Evolutionary conservation across 2,329 filamentous ascomycete species (phyloP), one percentile per base, ranked within the genome.

Genomic region (Bertia moriformis): DNA sequence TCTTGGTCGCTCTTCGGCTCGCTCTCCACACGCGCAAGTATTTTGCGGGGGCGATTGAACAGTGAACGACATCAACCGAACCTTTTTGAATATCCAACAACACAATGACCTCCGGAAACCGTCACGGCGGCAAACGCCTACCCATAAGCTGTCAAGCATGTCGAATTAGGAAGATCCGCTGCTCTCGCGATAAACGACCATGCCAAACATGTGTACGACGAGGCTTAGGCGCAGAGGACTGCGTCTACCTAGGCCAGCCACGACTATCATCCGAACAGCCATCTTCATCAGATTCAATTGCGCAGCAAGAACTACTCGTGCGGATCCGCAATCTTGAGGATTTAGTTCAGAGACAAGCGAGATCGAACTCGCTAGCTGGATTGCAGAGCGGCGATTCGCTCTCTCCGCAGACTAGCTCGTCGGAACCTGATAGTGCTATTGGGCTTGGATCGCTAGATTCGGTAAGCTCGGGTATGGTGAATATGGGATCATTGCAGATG

Each of bases 131-230:
- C 33, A 58, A 56, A 41, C 52, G 57, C 7, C 48, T 59, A 18
- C 58, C 58, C 10, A 54, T 61, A 30, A 59, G 54, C 40, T 61
- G 58, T 32, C 57, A 61, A 42, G 57, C 59, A 27, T 61, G 58
- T 43, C 53, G 58, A 36, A 52, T 50, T 10, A 48, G 58, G 37
- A 61, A 61, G 40, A 61, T 61, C 32, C 50, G 53, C 18, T 61
- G 58, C 42, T 52, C 55, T 18, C 58, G 58, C 18, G 55, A 58
- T 43, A 50, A 50, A n/a, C 49, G 51, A 13, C 57, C 58, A 17
- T 61, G 58, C 35, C 51, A 59, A 30, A 59, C 57, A 3, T 61
- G 58, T 46, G 49, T 58, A 7, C 51, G 54, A 14, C 53, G 58
- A 18, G 57, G 58, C 4, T 45, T 59, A 15, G 53, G 53, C 4